Base-by-base conservation (phyloP, 2,329 filamentous ascomycete genomes). In the Blastomyces gilchristii region DNA sequence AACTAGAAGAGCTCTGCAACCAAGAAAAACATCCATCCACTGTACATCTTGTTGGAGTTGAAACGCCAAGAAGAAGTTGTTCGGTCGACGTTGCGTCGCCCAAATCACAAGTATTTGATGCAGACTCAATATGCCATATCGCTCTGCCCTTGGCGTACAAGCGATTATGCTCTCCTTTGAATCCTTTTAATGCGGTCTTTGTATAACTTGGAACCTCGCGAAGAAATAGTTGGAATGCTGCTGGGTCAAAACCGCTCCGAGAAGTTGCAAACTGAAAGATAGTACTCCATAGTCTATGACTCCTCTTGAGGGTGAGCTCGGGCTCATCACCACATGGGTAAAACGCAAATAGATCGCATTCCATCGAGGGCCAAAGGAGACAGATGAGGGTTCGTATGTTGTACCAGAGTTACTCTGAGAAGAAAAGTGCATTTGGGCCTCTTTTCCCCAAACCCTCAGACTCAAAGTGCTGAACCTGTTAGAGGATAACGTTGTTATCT, bases 191-290 rank as follows among this genome's bases (percentile, higher is more conserved):
- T 18, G 50, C 6, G 6, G 28, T 28, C 50, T 7, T 53, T 53
- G 50, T 53, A 28, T 53, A 53, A 53, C 22, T 49, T 53, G 50
- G 50, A 53, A 53, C 50, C 3, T 53, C 50, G n/a, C 50, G 50
- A 8, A 53, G 50, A 22, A 53, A 53, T 4, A 53, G 50, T n/a
- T 28, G 50, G 6, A 53, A 53, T 14, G 50, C 50, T 11, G 50
- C 22, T 53, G 12, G 50, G 50, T 1, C 18, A 28, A 53, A 53
- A 25, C 28, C 50, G 28, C 50, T 11, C 50, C 7, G 22, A 25
- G 50, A 22, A 53, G 50, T 9, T 9, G 37, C 37, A 39, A 39
- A 39, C 37, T 39, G 37, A 39, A 39, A 39, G 9, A 39, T 39
- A 5, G 5, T 9, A 39, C 37, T 39, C 37, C 37, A 39, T 39